phyloP scores from a whole-genome alignment of 1,284 basidiomycete genomes.

The Taiwanofungus camphoratus region DNA sequence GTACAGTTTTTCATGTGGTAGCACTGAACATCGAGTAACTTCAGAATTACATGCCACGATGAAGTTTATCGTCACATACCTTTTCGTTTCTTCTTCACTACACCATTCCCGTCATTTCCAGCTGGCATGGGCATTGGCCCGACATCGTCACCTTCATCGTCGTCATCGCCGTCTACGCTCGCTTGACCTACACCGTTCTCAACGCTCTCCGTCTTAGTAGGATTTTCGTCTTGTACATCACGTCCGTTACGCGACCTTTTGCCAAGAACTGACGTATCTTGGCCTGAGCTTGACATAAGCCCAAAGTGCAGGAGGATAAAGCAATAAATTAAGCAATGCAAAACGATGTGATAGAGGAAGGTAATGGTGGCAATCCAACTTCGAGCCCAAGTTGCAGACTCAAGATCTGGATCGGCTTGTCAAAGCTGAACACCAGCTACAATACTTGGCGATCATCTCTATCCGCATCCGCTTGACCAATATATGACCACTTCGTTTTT shows the following conservation, averaged over 20 bases:
- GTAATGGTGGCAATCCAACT: no score
- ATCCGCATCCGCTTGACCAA: no score
- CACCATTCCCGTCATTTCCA: slow-evolving; percentile 30
- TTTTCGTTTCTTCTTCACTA: slow-evolving; percentile 66
- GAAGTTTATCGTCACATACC: slow-evolving; percentile 32
- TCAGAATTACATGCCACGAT: not conserved
- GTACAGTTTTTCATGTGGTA: slow-evolving; percentile 80
- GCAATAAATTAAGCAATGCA: not conserved
- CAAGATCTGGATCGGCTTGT: no score
- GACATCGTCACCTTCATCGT: slow-evolving; percentile 63
- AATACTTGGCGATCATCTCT: no score
- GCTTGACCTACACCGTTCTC: slow-evolving; percentile 11
- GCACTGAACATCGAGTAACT: slow-evolving; percentile 32
- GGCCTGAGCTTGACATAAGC: slow-evolving; percentile 38
- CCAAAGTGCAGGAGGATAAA: not conserved
- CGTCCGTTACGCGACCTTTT: slow-evolving; percentile 51
- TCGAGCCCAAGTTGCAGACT: no score
- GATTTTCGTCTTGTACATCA: slow-evolving; percentile 14
- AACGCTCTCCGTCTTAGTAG: slow-evolving; percentile 18
- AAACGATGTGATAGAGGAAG: not conserved
- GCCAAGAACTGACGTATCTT: slow-evolving; percentile 47
- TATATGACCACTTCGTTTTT: no score
- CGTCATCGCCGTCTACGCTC: slow-evolving; percentile 23
- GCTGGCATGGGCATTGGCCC: slow-evolving; percentile 73
- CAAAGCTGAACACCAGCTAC: no score